Conservation (phyloP, 768 basidiomycete genomes). For the Suillus clintonianus region DNA sequence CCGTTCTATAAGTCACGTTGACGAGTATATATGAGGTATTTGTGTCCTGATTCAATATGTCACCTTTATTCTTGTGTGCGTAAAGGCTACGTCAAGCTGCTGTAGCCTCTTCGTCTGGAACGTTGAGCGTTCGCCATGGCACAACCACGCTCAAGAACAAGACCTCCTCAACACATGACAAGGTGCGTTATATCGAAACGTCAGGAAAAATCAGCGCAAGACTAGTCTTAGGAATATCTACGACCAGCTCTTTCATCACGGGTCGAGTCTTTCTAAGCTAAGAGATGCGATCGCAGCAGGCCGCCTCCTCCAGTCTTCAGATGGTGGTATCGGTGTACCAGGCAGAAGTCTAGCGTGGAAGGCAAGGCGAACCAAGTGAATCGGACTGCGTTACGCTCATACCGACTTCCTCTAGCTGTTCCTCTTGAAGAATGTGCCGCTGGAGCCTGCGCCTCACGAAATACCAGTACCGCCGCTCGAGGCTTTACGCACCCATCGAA, state of each 20-base stretch:
- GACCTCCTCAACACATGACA: constrained; percentile 23
- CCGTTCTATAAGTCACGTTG: not conserved
- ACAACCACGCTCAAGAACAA: constrained; percentile 18
- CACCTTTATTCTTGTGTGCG: not conserved
- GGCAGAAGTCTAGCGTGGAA: constrained; percentile 90
- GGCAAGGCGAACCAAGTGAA: constrained; percentile 37
- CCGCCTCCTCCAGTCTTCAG: constrained; percentile 49
- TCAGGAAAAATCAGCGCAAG: not conserved
- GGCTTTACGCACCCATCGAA: constrained; percentile 50
- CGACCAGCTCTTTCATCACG: constrained; percentile 51
- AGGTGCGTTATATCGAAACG: constrained; percentile 19
- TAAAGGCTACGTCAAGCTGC: not conserved
- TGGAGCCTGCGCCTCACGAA: constrained; percentile 50
- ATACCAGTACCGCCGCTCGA: constrained; percentile 38
- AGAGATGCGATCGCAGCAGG: constrained; percentile 67
- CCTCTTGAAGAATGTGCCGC: constrained; percentile 56
- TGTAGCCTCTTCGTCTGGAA: not conserved
- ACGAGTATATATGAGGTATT: not conserved
- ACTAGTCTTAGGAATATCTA: constrained; percentile 38
- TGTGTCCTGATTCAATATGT: not conserved
- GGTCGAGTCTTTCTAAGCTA: constrained; percentile 58
- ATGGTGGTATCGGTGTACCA: constrained; percentile 48
- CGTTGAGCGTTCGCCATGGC: constrained; percentile 16
- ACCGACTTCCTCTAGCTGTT: constrained; percentile 55
- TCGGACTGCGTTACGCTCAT: constrained; percentile 20